phyloP scores from a whole-genome alignment of 768 basidiomycete genomes.

The Pleurotus eryngii region DNA sequence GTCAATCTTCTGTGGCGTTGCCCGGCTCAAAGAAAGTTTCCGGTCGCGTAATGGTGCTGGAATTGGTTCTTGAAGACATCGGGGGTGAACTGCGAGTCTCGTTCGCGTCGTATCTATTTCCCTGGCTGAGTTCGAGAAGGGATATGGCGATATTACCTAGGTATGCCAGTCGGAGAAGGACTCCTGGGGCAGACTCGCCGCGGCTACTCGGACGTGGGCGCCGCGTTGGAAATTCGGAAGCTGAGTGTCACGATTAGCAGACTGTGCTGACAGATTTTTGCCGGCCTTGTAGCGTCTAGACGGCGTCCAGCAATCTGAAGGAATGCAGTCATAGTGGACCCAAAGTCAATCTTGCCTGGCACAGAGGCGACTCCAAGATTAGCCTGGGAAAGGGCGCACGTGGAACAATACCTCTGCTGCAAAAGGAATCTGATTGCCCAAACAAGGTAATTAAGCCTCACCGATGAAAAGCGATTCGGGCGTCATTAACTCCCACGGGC shows the following conservation, averaged over 20 bases:
- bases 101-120: not conserved
- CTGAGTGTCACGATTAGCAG: conserved; percentile 3
- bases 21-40: not conserved
- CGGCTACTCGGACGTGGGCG: conserved; percentile 4
- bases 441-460: not conserved
- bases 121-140: not conserved
- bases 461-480: not conserved
- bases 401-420: not conserved
- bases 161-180: conserved; percentile 1
- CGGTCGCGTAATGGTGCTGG: not conserved
- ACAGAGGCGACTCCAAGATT: too few relatives aligned
- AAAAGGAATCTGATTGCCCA: conserved; percentile 3
- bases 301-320: too few relatives aligned
- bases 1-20: conserved; percentile 6
- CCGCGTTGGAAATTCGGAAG: not conserved
- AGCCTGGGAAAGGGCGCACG: too few relatives aligned
- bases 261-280: not conserved
- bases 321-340: too few relatives aligned
- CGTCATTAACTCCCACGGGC: not conserved
- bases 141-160: not conserved
- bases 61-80: not conserved
- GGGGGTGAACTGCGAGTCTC: not conserved
- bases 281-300: too few relatives aligned
- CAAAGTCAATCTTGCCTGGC: too few relatives aligned
- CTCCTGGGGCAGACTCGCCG: not conserved